Evolutionary conservation across 2,329 filamentous ascomycete species (phyloP).

Genomic region (Aspergillus aculeatinus): DNA sequence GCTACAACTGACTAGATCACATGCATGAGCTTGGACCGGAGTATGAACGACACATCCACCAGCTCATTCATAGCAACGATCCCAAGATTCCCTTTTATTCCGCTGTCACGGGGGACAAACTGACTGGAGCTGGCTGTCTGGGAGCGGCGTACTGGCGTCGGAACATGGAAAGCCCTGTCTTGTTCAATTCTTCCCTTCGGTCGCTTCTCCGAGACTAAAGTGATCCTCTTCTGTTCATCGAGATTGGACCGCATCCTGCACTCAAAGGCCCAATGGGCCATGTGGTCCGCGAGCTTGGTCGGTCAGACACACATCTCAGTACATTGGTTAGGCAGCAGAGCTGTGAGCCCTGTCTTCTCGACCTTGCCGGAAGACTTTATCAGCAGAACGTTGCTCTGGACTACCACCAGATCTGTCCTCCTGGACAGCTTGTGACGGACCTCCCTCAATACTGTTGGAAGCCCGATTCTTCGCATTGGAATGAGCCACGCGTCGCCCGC

Average conservation of each 20-base stretch:
- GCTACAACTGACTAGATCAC: neutral
- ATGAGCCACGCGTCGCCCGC: conserved; percentile 15
- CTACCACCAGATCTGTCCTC: neutral
- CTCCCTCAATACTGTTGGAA: conserved; percentile 26
- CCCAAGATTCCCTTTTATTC: neutral
- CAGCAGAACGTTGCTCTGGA: neutral
- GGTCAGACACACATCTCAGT: neutral
- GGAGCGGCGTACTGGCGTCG: neutral
- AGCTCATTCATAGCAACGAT: neutral
- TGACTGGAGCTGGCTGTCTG: neutral
- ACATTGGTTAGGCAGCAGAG: conserved; percentile 9
- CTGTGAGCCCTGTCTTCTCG: neutral
- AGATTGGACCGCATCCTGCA: conserved; percentile 39
- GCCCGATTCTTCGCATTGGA: conserved; percentile 22
- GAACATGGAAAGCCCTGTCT: neutral
- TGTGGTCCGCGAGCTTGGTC: conserved; percentile 8
- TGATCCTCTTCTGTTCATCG: conserved; percentile 11
- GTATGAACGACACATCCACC: neutral
- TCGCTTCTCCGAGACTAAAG: neutral
- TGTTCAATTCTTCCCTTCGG: neutral
- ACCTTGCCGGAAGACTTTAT: conserved; percentile 8
- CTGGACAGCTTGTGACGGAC: conserved; percentile 17
- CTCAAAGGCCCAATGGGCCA: conserved; percentile 31
- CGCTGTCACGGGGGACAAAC: neutral
- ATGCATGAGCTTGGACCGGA: neutral